These are phyloP conservation scores for Emmonsiellopsis sp. DNA, from an alignment of 2,329 filamentous ascomycete genomes.

Conservation along the genomic window DNA sequence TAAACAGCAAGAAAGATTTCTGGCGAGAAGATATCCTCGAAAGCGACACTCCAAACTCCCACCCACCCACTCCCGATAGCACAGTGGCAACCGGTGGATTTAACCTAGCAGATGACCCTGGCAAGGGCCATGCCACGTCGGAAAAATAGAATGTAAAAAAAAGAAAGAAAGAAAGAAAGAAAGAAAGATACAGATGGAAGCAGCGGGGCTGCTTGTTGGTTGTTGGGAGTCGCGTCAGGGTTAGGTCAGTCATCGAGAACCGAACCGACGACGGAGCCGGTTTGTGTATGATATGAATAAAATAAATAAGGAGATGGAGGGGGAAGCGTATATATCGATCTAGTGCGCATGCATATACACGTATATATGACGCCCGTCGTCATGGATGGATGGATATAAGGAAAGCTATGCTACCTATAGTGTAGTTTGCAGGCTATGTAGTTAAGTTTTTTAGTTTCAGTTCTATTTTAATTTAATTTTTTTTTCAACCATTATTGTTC, in stretches of 20 bases:
- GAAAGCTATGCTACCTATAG: background rate
- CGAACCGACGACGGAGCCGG: background rate
- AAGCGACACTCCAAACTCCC: background rate
- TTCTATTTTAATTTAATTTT: background rate
- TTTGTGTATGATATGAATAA: background rate
- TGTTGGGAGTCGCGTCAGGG: no score
- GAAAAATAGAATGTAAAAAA: background rate
- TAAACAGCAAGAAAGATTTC: conserved; percentile 56
- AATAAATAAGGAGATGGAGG: background rate
- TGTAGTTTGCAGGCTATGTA: no score
- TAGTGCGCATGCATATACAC: background rate
- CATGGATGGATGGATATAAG: background rate
- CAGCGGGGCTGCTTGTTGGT: background rate
- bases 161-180: background rate
- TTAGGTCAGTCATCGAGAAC: background rate
- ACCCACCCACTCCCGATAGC: background rate
- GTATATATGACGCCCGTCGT: background rate
- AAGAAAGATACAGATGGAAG: background rate
- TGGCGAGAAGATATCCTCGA: conserved; percentile 44
- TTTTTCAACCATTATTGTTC: background rate
- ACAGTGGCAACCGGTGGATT: background rate
- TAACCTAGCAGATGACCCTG: background rate
- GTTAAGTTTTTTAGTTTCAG: background rate
- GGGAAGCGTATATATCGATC: background rate
- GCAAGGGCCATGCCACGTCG: background rate